Conservation (phyloP, 768 basidiomycete species). For the Boletus tylopilopsis region DNA sequence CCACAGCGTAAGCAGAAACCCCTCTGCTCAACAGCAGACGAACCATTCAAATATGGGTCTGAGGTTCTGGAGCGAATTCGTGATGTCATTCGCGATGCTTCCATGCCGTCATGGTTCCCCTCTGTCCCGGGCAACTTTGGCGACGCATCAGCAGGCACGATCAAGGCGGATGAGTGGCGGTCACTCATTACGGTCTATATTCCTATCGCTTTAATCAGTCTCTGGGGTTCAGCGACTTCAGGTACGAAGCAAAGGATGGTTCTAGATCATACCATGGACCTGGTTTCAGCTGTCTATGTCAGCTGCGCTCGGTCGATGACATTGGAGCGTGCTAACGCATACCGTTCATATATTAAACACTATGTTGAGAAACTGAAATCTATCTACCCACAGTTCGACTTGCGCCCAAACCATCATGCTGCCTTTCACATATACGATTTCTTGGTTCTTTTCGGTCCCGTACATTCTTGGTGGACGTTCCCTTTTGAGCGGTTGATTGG, state of each 20-base stretch:
- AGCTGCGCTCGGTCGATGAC: constrained; percentile 17
- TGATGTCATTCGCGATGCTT: background rate
- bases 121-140: background rate
- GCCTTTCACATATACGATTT: constrained; percentile 33
- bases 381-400: constrained; percentile 14
- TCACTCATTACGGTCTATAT: background rate
- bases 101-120: background rate
- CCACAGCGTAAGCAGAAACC: no score
- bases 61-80: background rate
- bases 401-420: constrained; percentile 30
- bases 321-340: constrained; percentile 2
- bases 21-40: background rate
- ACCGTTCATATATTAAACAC: constrained; percentile 14
- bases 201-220: background rate
- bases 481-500: constrained; percentile 25
- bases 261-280: constrained; percentile 27
- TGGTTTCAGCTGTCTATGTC: constrained; percentile 27
- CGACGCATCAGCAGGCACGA: background rate
- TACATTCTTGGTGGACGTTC: constrained; percentile 31
- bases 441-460: constrained; percentile 35
- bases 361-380: constrained; percentile 20
- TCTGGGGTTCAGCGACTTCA: background rate
- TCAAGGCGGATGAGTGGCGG: constrained; percentile 1
- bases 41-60: background rate
- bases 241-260: no score